Evolutionary conservation across 2,329 filamentous ascomycete genomes (phyloP).

Genomic region (Diplocarpon rosae): DNA sequence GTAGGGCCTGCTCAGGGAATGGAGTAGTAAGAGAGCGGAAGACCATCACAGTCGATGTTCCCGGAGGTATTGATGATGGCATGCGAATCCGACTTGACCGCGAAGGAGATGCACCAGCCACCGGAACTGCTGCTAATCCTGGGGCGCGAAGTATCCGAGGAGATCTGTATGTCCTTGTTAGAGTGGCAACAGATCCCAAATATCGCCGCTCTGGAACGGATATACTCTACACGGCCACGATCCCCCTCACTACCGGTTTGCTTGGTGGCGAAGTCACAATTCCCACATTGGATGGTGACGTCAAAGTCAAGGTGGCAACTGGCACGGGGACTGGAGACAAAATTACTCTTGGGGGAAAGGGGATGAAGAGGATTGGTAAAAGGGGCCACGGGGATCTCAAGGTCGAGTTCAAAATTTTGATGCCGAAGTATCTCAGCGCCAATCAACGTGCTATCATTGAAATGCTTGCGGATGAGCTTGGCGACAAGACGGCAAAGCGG

Average conservation of each 20-base stretch:
- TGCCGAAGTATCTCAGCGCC: conserved; percentile 86
- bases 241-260: conserved; percentile 86
- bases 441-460: conserved; percentile 91
- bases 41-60: conserved; percentile 82
- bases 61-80: conserved; percentile 89
- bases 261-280: conserved; percentile 83
- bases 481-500: conserved; percentile 80
- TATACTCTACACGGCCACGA: conserved; percentile 81
- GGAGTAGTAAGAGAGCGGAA: conserved; percentile 77
- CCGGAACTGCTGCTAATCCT: conserved; percentile 55
- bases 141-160: conserved; percentile 59
- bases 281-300: conserved; percentile 81
- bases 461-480: conserved; percentile 94
- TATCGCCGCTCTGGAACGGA: conserved; percentile 84
- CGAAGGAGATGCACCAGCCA: conserved; percentile 77
- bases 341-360: conserved; percentile 80
- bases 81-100: conserved; percentile 81
- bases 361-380: conserved; percentile 78
- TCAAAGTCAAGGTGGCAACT: conserved; percentile 82
- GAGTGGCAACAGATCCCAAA: conserved; percentile 79
- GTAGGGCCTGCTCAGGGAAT: conserved; percentile 66
- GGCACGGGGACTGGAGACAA: conserved; percentile 89
- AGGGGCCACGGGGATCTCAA: conserved; percentile 69
- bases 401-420: conserved; percentile 88
- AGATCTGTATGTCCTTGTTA: conserved; percentile 84